Conservation (phyloP, 306 rosid species). For the Glycine tomentella region DNA sequence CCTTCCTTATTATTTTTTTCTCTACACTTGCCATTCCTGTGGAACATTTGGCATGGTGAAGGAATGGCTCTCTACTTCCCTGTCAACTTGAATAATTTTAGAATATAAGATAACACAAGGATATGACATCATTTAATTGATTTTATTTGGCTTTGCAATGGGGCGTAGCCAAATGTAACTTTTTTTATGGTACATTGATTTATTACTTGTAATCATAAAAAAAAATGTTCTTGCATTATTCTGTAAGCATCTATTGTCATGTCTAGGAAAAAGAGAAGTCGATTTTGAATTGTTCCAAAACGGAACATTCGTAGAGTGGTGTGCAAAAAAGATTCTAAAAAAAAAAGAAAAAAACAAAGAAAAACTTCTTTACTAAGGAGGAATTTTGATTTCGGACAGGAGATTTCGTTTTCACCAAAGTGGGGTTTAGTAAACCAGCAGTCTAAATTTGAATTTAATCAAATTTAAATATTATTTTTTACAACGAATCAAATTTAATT, state of each 20-base stretch:
- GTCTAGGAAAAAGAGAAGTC: no score
- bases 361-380: background rate
- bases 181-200: no score
- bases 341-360: no score
- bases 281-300: slow-evolving; percentile 5
- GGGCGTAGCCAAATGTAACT: no score
- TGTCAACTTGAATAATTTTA: background rate
- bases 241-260: background rate
- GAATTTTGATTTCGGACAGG: background rate
- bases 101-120: background rate
- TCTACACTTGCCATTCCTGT: slow-evolving; percentile 3
- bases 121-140: no score
- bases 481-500: no score
- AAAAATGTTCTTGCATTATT: background rate
- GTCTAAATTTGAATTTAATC: no score
- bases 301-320: background rate
- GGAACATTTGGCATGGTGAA: slow-evolving; percentile 6
- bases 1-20: no score
- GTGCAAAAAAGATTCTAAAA: background rate
- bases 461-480: no score
- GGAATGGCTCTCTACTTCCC: background rate
- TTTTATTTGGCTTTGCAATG: no score
- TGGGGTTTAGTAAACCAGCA: background rate
- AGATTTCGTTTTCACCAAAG: background rate
- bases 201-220: no score